Conservation (phyloP, 352 stramenopile genomes). For the Phytophthora parvispora region DNA sequence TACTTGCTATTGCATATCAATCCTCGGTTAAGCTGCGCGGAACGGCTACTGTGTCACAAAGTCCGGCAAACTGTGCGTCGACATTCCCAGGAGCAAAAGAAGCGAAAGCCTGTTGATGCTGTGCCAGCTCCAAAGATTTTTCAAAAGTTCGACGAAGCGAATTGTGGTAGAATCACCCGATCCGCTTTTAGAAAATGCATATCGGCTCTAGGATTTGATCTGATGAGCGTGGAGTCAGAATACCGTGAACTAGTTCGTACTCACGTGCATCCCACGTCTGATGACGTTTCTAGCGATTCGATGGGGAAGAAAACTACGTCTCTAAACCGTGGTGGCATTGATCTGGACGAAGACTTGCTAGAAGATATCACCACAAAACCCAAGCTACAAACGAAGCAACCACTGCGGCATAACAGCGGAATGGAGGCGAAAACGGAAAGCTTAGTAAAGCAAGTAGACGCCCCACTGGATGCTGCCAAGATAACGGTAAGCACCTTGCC, state of each 20-base stretch:
- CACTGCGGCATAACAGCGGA: not conserved
- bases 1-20: constrained; percentile 72
- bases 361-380: constrained; percentile 6
- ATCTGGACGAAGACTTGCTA: constrained; percentile 46
- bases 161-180: constrained; percentile 57
- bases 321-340: constrained; percentile 6
- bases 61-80: constrained; percentile 59
- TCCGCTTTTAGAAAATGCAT: constrained; percentile 78
- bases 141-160: constrained; percentile 60
- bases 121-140: constrained; percentile 52
- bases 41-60: constrained; percentile 74
- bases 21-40: constrained; percentile 53
- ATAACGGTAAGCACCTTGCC: constrained; percentile 2
- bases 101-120: constrained; percentile 22
- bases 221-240: constrained; percentile 69
- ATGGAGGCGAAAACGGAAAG: not conserved
- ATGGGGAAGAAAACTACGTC: not conserved
- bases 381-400: constrained; percentile 6
- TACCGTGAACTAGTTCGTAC: constrained; percentile 52
- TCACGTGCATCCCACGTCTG: constrained; percentile 15
- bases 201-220: constrained; percentile 69
- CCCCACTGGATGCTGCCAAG: not conserved
- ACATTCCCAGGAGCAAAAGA: constrained; percentile 41
- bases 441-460: not conserved
- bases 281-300: constrained; percentile 12